These are phyloP conservation scores for Lepiota venenata DNA, from an alignment of 768 basidiomycete genomes.

Conservation along the genomic window DNA sequence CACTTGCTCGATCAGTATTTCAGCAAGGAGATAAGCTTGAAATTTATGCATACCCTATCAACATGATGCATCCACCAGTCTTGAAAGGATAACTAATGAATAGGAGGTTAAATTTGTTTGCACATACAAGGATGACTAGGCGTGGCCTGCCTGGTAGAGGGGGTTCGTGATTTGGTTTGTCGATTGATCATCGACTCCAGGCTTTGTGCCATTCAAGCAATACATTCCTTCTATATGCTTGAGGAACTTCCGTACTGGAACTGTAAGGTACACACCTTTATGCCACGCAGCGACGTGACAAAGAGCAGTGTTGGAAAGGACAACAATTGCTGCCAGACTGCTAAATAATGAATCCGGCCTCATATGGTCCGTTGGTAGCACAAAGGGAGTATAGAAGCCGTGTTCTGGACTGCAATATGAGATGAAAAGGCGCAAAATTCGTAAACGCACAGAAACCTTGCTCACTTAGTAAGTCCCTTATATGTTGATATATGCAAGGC, in stretches of 20 bases:
- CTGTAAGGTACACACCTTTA: no score
- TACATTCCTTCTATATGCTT: conserved; percentile 25
- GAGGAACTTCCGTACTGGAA: no score
- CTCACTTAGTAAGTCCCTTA: not conserved
- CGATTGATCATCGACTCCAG: conserved; percentile 26
- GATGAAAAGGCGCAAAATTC: no score
- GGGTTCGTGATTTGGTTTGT: conserved; percentile 30
- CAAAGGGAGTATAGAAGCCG: not conserved
- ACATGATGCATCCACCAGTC: conserved; percentile 44
- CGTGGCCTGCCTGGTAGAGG: conserved; percentile 26
- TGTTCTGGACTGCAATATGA: no score
- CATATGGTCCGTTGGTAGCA: not conserved
- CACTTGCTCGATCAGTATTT: conserved; percentile 25
- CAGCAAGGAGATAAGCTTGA: not conserved
- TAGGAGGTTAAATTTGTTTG: not conserved
- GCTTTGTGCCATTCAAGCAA: conserved; percentile 30
- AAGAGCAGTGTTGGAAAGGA: not conserved
- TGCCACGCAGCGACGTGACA: conserved; percentile 5
- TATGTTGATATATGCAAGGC: not conserved
- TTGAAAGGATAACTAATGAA: conserved; percentile 23
- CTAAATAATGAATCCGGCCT: not conserved
- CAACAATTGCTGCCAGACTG: not conserved
- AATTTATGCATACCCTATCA: conserved; percentile 24
- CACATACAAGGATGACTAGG: not conserved
- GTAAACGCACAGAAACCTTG: no score